Base-by-base conservation (phyloP, 768 basidiomycete genomes). In the Rhodotorula graminis region DNA sequence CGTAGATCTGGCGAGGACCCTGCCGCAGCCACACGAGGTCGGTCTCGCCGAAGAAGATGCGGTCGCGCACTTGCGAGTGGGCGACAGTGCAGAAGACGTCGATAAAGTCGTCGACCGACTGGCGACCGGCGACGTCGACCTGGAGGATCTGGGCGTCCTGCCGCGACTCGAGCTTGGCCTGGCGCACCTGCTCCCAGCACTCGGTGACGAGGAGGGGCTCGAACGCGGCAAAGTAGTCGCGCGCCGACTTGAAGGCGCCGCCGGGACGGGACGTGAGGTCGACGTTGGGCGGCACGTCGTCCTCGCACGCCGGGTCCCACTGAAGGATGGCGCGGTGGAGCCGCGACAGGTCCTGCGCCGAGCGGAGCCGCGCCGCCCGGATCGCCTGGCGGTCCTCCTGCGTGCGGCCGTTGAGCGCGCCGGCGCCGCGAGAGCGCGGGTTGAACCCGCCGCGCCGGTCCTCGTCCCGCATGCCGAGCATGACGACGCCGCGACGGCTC, bases 151-250 rank as follows among this genome's bases (percentile, higher is more conserved):
- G 69, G 0, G 69, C 64, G 53, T 78, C 76, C 44, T 64, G 53
- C 12, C 85, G 83, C 76, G 87, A 86, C 67, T 89, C 88, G 63
- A 90, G 88, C 79, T 91, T 92, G 10, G 91, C 87, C 74, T 91
- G 87, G 15, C 84, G 78, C 33, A 95, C 85, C 79, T 95, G 92
- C 42, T 89, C 87, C 94, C 96, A 97, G 73, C 91, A 88, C 81
- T 99, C 96, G 69, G 91, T 82, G 29, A 93, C 82, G 40, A 98
- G 82, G 25, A 98, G 84, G 4, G 95, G 93, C 79, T 92, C 88
- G 80, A 96, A 93, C 58, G 89, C 84, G 33, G 82, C 82, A 55
- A 86, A 85, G 80, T 95, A 98, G 29, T 91, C 86, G 2, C 82
- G 80, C 69, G 88, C 85, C 63, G 86, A 85, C 3, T 77, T 68